A percentile compares a stretch with the other conserved stretches of the same genome.
Conservation (phyloP, 306 rosid species). For the Dicorynia guianensis region DNA sequence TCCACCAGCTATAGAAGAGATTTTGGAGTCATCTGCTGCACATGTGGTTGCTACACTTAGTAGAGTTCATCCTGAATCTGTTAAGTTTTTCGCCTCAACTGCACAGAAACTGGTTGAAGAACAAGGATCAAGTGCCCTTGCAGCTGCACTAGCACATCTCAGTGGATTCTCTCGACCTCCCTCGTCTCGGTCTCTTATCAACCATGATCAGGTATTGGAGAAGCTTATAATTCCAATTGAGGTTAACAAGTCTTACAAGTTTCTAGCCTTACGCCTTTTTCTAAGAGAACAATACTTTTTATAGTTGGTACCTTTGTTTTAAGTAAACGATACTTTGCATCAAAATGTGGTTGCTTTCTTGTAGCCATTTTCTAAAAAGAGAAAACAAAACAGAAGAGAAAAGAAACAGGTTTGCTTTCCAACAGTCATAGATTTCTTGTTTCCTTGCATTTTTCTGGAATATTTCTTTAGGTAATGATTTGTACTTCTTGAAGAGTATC, state of each 20-base stretch:
- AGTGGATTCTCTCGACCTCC: conserved; percentile 97
- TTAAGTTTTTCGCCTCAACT: conserved; percentile 83
- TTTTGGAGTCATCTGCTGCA: conserved; percentile 85
- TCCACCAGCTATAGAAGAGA: conserved; percentile 74
- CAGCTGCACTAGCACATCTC: conserved; percentile 95
- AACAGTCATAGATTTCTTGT: background rate
- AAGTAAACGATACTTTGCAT: background rate
- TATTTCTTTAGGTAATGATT: background rate
- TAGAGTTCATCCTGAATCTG: conserved; percentile 89
- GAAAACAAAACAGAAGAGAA: too few species aligned
- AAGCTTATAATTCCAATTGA: conserved; percentile 25
- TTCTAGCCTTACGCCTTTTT: conserved; percentile 26
- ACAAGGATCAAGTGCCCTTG: conserved; percentile 86
- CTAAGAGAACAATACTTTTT: conserved; percentile 7
- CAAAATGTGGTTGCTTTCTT: background rate
- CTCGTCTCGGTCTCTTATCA: conserved; percentile 86
- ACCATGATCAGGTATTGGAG: conserved; percentile 80
- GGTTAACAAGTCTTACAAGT: conserved; percentile 13
- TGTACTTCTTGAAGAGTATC: background rate
- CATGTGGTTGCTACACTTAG: conserved; percentile 86
- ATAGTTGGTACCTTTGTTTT: background rate
- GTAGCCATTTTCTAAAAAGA: too few species aligned
- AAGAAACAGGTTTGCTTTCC: background rate
- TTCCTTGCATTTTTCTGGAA: background rate
- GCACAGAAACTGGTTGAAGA: conserved; percentile 85